Evolutionary conservation across 1,284 basidiomycete genomes (phyloP).

Genomic region (Irpex lacteus): DNA sequence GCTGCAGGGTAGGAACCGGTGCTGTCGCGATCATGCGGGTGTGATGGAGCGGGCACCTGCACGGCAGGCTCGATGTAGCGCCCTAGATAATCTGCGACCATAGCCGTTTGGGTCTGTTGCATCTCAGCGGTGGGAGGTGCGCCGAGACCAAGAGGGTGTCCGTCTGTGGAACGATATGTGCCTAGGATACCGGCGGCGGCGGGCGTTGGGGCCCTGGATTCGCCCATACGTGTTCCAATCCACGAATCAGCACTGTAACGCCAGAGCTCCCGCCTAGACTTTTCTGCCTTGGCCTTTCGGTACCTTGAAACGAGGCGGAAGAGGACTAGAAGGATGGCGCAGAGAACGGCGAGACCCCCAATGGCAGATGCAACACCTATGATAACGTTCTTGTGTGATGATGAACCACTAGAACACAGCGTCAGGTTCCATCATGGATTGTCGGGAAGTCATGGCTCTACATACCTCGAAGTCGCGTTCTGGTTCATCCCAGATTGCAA

Average conservation of each 20-base stretch:
- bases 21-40: neutral
- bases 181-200: neutral
- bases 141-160: neutral
- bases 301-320: neutral
- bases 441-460: neutral
- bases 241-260: neutral
- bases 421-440: neutral
- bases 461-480: neutral
- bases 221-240: neutral
- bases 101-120: neutral
- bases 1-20: neutral
- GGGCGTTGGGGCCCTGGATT: neutral
- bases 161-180: neutral
- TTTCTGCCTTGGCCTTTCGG: neutral
- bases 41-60: neutral
- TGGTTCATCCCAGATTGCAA: neutral
- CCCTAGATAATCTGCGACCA: neutral
- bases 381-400: neutral
- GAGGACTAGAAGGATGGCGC: neutral
- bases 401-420: neutral
- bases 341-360: neutral
- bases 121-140: neutral
- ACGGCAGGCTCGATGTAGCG: neutral
- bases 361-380: neutral
- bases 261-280: neutral